These are phyloP conservation scores for Pichia manshurica DNA, from an alignment of 805 yeast species.

Conservation along the genomic window DNA sequence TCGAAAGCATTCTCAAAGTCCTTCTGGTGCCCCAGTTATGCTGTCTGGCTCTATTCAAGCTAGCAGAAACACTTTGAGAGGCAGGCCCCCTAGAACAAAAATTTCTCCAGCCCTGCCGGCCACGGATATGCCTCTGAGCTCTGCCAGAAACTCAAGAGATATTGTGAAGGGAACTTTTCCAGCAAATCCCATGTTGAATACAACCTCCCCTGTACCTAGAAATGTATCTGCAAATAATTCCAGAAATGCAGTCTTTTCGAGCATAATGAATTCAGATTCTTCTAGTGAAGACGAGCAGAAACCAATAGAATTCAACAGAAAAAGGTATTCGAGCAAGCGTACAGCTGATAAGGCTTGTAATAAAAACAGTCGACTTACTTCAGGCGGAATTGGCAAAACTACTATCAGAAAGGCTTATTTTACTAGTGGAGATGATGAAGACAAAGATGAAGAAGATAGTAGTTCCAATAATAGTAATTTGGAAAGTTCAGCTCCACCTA, in stretches of 20 bases:
- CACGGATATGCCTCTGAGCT: not conserved
- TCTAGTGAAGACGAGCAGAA: not conserved
- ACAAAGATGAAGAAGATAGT: constrained; percentile 5
- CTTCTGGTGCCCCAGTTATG: not conserved
- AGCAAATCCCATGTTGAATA: constrained; percentile 2
- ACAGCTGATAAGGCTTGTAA: too few species aligned
- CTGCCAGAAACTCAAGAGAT: not conserved
- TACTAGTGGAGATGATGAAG: constrained; percentile 6
- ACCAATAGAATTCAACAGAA: constrained; percentile 10
- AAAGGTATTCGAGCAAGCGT: not conserved
- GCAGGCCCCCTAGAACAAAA: not conserved
- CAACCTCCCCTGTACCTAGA: not conserved
- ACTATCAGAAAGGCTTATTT: constrained; percentile 2
- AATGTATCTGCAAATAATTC: not conserved
- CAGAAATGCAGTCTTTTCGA: not conserved
- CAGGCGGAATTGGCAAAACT: not conserved
- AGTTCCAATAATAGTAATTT: not conserved
- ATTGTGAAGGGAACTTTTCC: not conserved
- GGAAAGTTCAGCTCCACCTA: too few species aligned
- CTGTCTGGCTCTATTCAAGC: not conserved
- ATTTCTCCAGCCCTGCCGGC: constrained; percentile 1
- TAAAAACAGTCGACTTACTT: too few species aligned
- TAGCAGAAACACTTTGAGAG: constrained; percentile 3
- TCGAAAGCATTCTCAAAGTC: constrained; percentile 2
- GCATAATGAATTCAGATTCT: constrained; percentile 1